Conservation (phyloP, 2,329 filamentous ascomycete species). For the Venturiaceae sp. region DNA sequence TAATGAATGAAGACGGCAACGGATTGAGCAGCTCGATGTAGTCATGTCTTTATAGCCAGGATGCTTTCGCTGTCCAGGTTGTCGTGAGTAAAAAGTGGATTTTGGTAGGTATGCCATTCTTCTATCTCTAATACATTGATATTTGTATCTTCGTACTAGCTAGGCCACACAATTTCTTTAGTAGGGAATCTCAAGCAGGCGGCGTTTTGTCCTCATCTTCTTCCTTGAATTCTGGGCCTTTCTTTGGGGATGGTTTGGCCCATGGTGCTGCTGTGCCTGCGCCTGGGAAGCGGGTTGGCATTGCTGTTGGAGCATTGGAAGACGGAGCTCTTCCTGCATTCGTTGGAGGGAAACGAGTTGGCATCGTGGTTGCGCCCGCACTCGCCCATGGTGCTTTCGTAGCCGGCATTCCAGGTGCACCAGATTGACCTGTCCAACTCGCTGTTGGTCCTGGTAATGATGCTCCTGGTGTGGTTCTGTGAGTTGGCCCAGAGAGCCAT, state of each 20-base stretch:
- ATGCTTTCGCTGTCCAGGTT: too few relatives aligned
- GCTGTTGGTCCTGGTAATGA: not conserved
- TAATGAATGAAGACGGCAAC: too few relatives aligned
- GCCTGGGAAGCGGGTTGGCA: not conserved
- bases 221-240: not conserved
- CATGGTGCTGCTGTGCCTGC: not conserved
- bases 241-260: not conserved
- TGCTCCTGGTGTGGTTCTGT: not conserved
- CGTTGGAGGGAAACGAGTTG: not conserved
- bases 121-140: too few relatives aligned
- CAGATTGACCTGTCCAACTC: slow-evolving; percentile 5
- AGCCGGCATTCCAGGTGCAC: not conserved
- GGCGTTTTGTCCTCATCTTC: not conserved
- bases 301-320: too few relatives aligned
- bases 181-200: too few relatives aligned
- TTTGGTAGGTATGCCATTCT: too few relatives aligned
- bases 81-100: too few relatives aligned
- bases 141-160: too few relatives aligned
- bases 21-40: too few relatives aligned
- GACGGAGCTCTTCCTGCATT: not conserved
- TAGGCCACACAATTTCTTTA: too few relatives aligned
- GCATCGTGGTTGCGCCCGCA: not conserved
- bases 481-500: not conserved
- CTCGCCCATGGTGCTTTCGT: slow-evolving; percentile 5
- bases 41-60: too few relatives aligned